phyloP scores from a whole-genome alignment of 176 grass and related monocot species.

The Elymus sibiricus region DNA sequence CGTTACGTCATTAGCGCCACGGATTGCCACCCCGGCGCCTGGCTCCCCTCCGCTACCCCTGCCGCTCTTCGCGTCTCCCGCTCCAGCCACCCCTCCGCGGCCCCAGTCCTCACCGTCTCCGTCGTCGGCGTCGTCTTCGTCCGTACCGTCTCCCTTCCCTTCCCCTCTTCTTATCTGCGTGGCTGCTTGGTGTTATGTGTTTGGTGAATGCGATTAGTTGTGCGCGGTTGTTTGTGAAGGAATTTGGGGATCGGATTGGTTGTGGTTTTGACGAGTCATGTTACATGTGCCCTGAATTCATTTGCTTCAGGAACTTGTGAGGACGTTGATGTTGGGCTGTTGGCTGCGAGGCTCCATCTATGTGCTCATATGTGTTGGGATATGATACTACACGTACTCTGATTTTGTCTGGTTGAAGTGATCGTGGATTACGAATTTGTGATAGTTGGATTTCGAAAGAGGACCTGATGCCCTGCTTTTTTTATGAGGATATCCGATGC shows the following conservation, averaged over 20 bases:
- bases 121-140: constrained; percentile 41
- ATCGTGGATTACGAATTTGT: background rate
- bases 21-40: constrained; percentile 34
- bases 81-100: background rate
- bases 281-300: background rate
- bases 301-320: constrained; percentile 1
- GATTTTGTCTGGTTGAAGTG: background rate
- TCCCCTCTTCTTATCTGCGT: background rate
- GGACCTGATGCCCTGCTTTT: background rate
- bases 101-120: constrained; percentile 50
- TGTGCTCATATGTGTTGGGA: background rate
- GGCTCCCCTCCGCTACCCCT: constrained; percentile 36
- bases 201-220: background rate
- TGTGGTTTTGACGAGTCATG: background rate
- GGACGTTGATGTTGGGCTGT: background rate
- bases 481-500: background rate
- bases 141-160: constrained; percentile 10
- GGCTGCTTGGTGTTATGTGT: background rate
- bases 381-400: background rate
- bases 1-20: constrained; percentile 15
- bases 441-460: background rate
- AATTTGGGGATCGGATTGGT: background rate
- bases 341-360: background rate
- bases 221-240: background rate
- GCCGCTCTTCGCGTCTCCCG: constrained; percentile 33